A percentile compares a stretch with the other conserved stretches of the same genome.
Evolutionary conservation across 352 stramenopile species (phyloP).

Genomic region (Phytophthora foliorum): DNA sequence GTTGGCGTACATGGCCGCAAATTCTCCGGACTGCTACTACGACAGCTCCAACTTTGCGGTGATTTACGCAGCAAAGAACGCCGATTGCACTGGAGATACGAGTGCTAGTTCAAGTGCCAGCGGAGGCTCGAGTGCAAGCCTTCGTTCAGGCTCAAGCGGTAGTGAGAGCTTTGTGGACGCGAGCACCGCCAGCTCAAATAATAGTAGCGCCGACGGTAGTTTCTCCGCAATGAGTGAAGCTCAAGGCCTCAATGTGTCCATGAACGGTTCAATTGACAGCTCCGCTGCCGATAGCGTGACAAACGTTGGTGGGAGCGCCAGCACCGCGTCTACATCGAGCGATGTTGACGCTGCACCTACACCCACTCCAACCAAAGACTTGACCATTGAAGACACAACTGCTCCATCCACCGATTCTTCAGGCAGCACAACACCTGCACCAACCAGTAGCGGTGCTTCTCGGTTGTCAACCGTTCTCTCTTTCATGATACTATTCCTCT

Average conservation of each 20-base stretch:
- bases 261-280: background rate
- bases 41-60: conserved; percentile 71
- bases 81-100: conserved; percentile 46
- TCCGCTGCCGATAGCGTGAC: conserved; percentile 7
- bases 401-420: conserved; percentile 18
- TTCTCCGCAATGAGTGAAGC: conserved; percentile 20
- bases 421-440: conserved; percentile 18
- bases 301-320: conserved; percentile 7
- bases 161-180: conserved; percentile 4
- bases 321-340: conserved; percentile 1
- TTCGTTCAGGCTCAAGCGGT: conserved; percentile 13
- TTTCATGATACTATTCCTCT: background rate
- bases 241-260: conserved; percentile 19
- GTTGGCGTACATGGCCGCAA: conserved; percentile 66
- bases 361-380: conserved; percentile 27
- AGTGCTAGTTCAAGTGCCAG: conserved; percentile 16
- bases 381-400: conserved; percentile 12
- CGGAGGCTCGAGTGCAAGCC: conserved; percentile 7
- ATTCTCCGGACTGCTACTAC: conserved; percentile 68
- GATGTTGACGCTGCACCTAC: conserved; percentile 8
- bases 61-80: conserved; percentile 53
- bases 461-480: background rate
- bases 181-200: conserved; percentile 5
- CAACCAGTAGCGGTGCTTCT: conserved; percentile 17
- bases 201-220: conserved; percentile 15